Conservation (phyloP, 129 eudicot genomes). For the Oenanthe sinensis region DNA sequence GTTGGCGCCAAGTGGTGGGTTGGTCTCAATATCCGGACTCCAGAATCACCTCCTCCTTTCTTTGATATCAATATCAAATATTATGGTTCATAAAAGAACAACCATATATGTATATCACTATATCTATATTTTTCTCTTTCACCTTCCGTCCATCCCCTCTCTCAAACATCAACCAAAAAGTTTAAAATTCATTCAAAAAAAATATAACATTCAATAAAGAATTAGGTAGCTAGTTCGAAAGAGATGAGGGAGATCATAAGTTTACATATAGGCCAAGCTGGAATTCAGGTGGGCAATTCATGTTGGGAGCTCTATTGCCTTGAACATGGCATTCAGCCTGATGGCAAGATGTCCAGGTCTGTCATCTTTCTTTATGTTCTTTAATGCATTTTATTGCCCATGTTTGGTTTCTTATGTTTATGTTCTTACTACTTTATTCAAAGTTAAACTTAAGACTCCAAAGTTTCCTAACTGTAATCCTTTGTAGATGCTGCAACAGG, state of each 20-base stretch:
- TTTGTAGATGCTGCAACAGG: not conserved
- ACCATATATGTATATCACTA: not conserved
- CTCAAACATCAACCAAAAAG: not conserved
- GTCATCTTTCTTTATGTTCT: not conserved
- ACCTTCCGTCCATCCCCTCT: constrained; percentile 8
- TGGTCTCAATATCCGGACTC: constrained; percentile 6
- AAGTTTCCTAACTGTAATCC: not conserved
- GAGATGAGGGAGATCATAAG: constrained; percentile 13
- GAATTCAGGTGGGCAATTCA: constrained; percentile 16
- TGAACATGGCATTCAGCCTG: constrained; percentile 61
- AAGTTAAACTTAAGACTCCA: too few species aligned
- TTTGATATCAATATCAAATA: not conserved
- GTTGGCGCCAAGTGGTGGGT: constrained; percentile 19
- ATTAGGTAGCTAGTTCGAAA: not conserved
- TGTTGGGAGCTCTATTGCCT: constrained; percentile 74
- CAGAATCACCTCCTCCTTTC: constrained; percentile 1
- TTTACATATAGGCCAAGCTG: constrained; percentile 13
- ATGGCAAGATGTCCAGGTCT: constrained; percentile 50
- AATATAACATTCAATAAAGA: not conserved
- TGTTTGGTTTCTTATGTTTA: not conserved
- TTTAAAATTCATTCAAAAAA: not conserved
- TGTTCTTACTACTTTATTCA: not conserved
- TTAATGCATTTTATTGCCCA: not conserved
- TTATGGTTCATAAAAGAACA: not conserved
- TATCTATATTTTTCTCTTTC: not conserved